These are phyloP conservation scores for Pichia norvegensis DNA, from an alignment of 1,139 yeast genomes.

Conservation along the genomic window DNA sequence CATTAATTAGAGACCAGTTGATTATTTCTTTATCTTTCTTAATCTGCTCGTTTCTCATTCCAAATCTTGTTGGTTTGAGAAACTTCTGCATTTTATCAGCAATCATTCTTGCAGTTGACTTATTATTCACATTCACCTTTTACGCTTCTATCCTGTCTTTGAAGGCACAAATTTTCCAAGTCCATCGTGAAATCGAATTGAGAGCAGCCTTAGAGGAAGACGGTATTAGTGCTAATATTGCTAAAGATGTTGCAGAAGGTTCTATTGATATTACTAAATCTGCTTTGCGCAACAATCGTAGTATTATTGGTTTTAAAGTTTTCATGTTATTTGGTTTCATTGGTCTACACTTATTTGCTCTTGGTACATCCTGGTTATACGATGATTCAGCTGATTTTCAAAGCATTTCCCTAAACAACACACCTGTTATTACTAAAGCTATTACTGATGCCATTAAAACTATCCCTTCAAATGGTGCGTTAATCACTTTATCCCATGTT, in stretches of 20 bases:
- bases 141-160: slow-evolving; percentile 79
- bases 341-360: slow-evolving; percentile 67
- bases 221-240: slow-evolving; percentile 73
- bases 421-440: slow-evolving; percentile 28
- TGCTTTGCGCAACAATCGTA: slow-evolving; percentile 28
- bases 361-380: slow-evolving; percentile 67
- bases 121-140: slow-evolving; percentile 71
- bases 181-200: slow-evolving; percentile 76
- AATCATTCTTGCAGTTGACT: slow-evolving; percentile 65
- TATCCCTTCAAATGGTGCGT: slow-evolving; percentile 34
- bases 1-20: slow-evolving; percentile 71
- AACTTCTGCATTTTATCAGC: slow-evolving; percentile 80
- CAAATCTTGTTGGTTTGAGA: slow-evolving; percentile 63
- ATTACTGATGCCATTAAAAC: slow-evolving; percentile 18
- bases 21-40: slow-evolving; percentile 69
- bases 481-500: slow-evolving; percentile 63
- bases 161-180: slow-evolving; percentile 83
- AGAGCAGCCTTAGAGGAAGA: slow-evolving; percentile 88
- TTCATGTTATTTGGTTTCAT: slow-evolving; percentile 62
- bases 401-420: slow-evolving; percentile 14
- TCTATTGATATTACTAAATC: slow-evolving; percentile 31
- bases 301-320: slow-evolving; percentile 56
- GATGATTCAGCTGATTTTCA: slow-evolving; percentile 37
- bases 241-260: slow-evolving; percentile 56
- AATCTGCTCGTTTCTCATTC: slow-evolving; percentile 62